Base-by-base conservation (phyloP, 1,284 basidiomycete genomes). In the Omphalotus olearius region DNA sequence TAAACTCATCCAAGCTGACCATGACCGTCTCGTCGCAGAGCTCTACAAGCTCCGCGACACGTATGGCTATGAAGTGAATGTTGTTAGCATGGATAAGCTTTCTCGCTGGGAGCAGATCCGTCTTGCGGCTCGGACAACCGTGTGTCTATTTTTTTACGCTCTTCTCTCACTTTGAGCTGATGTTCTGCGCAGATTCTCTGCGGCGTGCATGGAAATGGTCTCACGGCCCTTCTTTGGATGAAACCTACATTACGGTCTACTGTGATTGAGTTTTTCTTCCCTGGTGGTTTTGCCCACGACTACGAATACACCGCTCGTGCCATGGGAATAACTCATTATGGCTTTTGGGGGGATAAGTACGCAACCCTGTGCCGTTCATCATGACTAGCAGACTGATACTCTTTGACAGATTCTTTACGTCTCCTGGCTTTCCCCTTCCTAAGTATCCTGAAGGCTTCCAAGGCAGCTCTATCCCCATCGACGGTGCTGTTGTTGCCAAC, bases 181-280 rank as follows among this genome's bases (percentile, higher is more conserved):
- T 13, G 9, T 30, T 14, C 4, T 51, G 28, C 28, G 20, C 52
- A 89, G 85, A 79, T 91, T 59, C 69, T 92, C 61, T 69, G 91
- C 16, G 88, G 88, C 33, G 83, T 92, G 1, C 89, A 92, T 57
- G 89, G 90, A 1, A 89, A 91, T 61, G 89, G 89, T 2, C 71
- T 92, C 1, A 86, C 88, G 7, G 84, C 90, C 59, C 70, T 90
- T 6, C 74, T 91, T 33, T 83, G 88, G 75, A 88, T 92, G 86
- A 78, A 82, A 3, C 79, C 80, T 1, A 83, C 79, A 1, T 75
- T 76, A 0, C 67, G 79, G 30, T 80, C 85, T 16, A 80, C 83
- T 1, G 85, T 90, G 16, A 87, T 93, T 60, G 91, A 93, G 68
- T 82, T 93, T 39, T 90, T 92, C 69, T 88, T 74, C 61, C 85